Base-by-base conservation (phyloP, 768 basidiomycete genomes). In the Mycena sanguinolenta region DNA sequence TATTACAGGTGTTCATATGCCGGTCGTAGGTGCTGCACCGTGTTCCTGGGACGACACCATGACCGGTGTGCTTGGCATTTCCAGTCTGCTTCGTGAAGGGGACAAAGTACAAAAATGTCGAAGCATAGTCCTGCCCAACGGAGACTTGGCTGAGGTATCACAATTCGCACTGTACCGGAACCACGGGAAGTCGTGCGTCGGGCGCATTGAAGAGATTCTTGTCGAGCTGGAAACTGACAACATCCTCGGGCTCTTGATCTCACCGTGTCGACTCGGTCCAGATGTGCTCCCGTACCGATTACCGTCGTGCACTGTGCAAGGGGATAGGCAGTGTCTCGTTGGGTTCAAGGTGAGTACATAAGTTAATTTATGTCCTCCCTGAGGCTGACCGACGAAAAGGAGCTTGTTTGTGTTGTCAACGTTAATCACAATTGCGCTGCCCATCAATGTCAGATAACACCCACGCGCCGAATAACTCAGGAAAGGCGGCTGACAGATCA, bases 341-440 rank as follows among this genome's bases (percentile, higher is more conserved):
- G 49, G 23, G 13, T 50, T 50, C 49, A 50, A 50, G 49, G 49
- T 50, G 23, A 50, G 49, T 25, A 12, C n/a, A 25, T 25, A 12
- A 7, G 4, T 9, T 12, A 14, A 4, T 8, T 21, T 25, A 12
- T 23, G 25, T 25, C 25, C n/a, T 12, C n/a, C n/a, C n/a, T n/a
- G n/a, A n/a, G 23, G 49, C 49, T 50, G 4, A 50, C 8, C 23
- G 13, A n/a, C n/a, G 23, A 50, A 21, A 10, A 55, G 54, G 21
- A 21, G 36, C 54, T 55, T 10, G 9, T 55, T 17, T 60, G 59
- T 9, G 44, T 44, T 0, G 28, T 60, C 27, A 60, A 60, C 30
- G 44, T 60, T 4, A 60, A 60, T 9, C 59, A 60, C 27, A 60
- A 60, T 14, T 60, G 59, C 32, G 59, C 59, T 1, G 59, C 59